Conservation (phyloP, 441 rosid genomes). For the Populus hybrid region DNA sequence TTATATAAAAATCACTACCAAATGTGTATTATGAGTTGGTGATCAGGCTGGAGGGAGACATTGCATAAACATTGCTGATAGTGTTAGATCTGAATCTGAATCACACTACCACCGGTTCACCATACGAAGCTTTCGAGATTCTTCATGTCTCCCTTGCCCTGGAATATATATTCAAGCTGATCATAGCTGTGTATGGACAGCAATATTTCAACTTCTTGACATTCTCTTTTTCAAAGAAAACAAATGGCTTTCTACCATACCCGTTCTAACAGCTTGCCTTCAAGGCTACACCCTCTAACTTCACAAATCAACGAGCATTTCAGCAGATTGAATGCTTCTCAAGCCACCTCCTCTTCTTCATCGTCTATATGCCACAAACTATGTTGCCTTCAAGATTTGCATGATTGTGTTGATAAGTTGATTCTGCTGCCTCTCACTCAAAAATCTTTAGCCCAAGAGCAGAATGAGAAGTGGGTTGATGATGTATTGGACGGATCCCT, state of each 20-base stretch:
- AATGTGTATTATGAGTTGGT: slow-evolving; percentile 6
- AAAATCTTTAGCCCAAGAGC: slow-evolving; percentile 27
- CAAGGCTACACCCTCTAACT: slow-evolving; percentile 35
- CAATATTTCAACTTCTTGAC: neutral
- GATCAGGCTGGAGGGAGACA: slow-evolving; percentile 21
- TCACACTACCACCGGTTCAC: neutral
- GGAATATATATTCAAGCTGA: slow-evolving; percentile 2
- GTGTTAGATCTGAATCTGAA: slow-evolving; percentile 11
- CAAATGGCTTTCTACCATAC: slow-evolving; percentile 35
- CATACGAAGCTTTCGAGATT: slow-evolving; percentile 6
- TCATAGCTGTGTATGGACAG: neutral
- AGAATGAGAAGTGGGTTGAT: slow-evolving; percentile 17
- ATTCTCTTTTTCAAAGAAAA: neutral
- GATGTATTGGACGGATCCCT: slow-evolving; percentile 36
- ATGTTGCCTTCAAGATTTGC: slow-evolving; percentile 37
- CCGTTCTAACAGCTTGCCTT: slow-evolving; percentile 42
- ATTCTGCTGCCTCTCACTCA: slow-evolving; percentile 33
- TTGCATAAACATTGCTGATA: slow-evolving; percentile 22
- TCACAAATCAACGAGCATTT: slow-evolving; percentile 27
- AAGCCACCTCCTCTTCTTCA: slow-evolving; percentile 19
- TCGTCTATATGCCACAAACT: slow-evolving; percentile 26
- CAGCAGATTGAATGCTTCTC: slow-evolving; percentile 28
- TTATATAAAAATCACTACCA: neutral
- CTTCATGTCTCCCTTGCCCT: slow-evolving; percentile 21
- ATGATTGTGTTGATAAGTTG: slow-evolving; percentile 34